These are phyloP conservation scores for Fusarium drepaniforme DNA, from an alignment of 2,329 filamentous ascomycete genomes.

Conservation along the genomic window DNA sequence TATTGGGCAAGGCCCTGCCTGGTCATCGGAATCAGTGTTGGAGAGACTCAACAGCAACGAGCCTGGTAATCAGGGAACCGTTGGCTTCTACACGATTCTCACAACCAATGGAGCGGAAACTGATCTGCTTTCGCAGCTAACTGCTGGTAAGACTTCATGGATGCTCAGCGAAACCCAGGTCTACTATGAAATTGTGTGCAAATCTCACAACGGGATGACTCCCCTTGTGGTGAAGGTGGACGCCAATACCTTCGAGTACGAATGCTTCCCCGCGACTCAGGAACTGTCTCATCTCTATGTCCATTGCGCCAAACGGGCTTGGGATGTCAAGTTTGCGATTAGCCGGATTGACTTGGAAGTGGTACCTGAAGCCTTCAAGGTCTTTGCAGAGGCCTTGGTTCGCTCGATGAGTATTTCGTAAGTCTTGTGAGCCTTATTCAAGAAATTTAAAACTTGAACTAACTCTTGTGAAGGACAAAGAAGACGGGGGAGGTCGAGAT, in stretches of 20 bases:
- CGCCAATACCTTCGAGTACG: conserved; percentile 39
- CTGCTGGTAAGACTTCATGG: conserved; percentile 36
- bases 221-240: conserved; percentile 44
- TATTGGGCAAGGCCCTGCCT: conserved; percentile 33
- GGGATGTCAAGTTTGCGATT: conserved; percentile 48
- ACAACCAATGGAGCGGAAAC: conserved; percentile 45
- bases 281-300: conserved; percentile 42
- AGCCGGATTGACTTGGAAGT: conserved; percentile 24
- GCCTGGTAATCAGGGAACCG: background rate
- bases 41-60: conserved; percentile 14
- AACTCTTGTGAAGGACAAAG: conserved; percentile 23
- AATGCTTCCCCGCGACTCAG: conserved; percentile 30
- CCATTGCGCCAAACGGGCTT: conserved; percentile 47
- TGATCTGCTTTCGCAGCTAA: conserved; percentile 29
- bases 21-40: conserved; percentile 17
- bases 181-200: conserved; percentile 46
- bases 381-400: conserved; percentile 38
- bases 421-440: conserved; percentile 12
- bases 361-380: conserved; percentile 24
- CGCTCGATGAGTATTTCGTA: conserved; percentile 42
- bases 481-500: conserved; percentile 28
- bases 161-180: conserved; percentile 24
- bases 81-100: conserved; percentile 46
- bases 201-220: background rate
- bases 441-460: background rate